Evolutionary conservation across 106 monocot species (phyloP), one percentile per base, ranked within the genome.

Genomic region (Dendrobium huoshanense): DNA sequence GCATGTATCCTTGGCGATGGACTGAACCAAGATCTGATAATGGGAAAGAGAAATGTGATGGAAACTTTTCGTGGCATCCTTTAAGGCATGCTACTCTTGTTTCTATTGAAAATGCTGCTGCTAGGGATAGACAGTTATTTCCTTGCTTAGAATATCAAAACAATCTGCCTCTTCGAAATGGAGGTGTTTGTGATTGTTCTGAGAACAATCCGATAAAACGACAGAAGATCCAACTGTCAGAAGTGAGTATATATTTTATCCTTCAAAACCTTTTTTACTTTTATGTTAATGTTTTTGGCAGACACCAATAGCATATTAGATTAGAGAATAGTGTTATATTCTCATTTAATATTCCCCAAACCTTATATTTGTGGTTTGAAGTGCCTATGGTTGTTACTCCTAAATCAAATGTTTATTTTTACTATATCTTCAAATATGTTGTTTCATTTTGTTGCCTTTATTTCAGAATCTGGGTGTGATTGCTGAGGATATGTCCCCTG

Each of bases 1-100:
- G 94, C 65, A 55, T 93, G 15, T 79, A 93, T 67, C 90, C 95
- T 73, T 91, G 95, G 92, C 83, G 79, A 56, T 95, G 95, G 95
- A 54, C 15, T 11, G 67, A 85, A 59, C 51, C 74, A 77, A 85
- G 70, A 20, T 25, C 75, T 29, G 29, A 61, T 49, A n/a, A 75
- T 79, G 22, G 73, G 70, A 82, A 77, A 11, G 80, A 44, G 33
- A 81, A 83, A 42, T 80, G 47, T 70, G 49, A 55, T 7, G 79
- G 73, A 64, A 64, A 61, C 10, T 77, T n/a, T 65, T 51, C 77
- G 20, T 94, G 92, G 94, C 94, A 98, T 91, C 97, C 97, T 80
- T 81, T 98, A 41, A 88, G 81, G 73, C 97, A 98, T 88, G 97
- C 97, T 67, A 75, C 89, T 79, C 29, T 95, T 18, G 89, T 87